Evolutionary conservation across 2,329 filamentous ascomycete species (phyloP).

Genomic region (Claviceps digitariae): DNA sequence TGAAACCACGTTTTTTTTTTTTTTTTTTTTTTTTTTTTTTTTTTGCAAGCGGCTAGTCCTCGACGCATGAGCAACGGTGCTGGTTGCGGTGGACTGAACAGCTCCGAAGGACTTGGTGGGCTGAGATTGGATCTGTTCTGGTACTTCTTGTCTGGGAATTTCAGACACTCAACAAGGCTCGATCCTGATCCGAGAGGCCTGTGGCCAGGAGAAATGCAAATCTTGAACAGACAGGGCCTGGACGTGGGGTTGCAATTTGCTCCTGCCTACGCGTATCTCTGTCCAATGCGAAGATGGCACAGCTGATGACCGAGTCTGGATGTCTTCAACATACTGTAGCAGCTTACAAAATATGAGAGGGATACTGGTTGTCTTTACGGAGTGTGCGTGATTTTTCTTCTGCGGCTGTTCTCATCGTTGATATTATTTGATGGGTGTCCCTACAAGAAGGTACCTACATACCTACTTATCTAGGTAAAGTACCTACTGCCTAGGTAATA

Average conservation of each 20-base stretch:
- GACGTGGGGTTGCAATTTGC: background rate
- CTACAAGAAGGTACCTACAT: background rate
- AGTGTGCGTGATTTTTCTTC: background rate
- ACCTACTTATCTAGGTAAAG: too few species aligned
- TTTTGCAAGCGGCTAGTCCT: background rate
- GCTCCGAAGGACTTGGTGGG: background rate
- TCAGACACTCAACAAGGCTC: too few species aligned
- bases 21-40: too few species aligned
- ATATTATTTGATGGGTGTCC: too few species aligned
- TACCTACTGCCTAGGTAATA: too few species aligned
- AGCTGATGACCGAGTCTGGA: background rate
- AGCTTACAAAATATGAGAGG: background rate
- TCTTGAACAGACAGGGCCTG: background rate
- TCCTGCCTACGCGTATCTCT: background rate
- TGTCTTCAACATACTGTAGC: background rate
- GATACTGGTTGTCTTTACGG: background rate
- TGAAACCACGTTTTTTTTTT: background rate
- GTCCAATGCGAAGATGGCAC: background rate
- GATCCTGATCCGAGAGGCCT: background rate
- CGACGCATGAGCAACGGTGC: background rate
- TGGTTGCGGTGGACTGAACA: background rate
- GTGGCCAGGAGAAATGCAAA: too few species aligned
- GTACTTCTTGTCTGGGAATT: background rate
- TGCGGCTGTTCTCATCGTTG: too few species aligned
- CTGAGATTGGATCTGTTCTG: background rate